phyloP scores from a whole-genome alignment of 2,329 filamentous ascomycete genomes.

The Cordyceps pruinosa region DNA sequence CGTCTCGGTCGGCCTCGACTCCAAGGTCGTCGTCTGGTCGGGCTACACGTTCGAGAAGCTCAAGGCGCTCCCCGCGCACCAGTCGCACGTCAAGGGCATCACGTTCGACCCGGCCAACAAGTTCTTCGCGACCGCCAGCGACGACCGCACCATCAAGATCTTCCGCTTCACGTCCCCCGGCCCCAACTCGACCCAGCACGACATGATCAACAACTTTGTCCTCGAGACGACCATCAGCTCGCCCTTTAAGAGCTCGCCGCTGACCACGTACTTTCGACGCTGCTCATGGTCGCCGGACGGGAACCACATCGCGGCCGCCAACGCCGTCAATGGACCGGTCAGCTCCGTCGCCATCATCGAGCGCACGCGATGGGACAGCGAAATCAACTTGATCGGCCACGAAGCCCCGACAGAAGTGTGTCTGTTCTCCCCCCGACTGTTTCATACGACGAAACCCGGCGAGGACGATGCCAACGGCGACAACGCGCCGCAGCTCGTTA shows the following conservation, averaged over 20 bases:
- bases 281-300: constrained; percentile 98
- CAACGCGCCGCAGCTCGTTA: constrained; percentile 53
- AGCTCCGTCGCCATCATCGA: constrained; percentile 96
- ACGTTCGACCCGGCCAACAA: constrained; percentile 98
- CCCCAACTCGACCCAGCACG: constrained; percentile 86
- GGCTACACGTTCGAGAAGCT: constrained; percentile 97
- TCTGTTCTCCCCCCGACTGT: constrained; percentile 89
- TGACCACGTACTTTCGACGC: constrained; percentile 93
- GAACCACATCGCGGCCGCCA: constrained; percentile 92
- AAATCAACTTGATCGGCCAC: constrained; percentile 95
- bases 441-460: constrained; percentile 62
- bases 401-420: constrained; percentile 96
- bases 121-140: constrained; percentile 96
- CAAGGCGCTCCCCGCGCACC: constrained; percentile 86
- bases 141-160: constrained; percentile 93
- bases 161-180: constrained; percentile 89
- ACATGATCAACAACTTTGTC: constrained; percentile 94
- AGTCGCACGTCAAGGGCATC: constrained; percentile 97
- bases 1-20: constrained; percentile 92
- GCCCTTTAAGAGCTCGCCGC: constrained; percentile 83
- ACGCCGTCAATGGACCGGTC: constrained; percentile 94
- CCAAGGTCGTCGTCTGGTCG: constrained; percentile 97
- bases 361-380: constrained; percentile 84
- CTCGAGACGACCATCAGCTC: constrained; percentile 84
- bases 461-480: constrained; percentile 43